Base-by-base conservation (phyloP, 1,284 basidiomycete species). In the Boletus semigastroideus region DNA sequence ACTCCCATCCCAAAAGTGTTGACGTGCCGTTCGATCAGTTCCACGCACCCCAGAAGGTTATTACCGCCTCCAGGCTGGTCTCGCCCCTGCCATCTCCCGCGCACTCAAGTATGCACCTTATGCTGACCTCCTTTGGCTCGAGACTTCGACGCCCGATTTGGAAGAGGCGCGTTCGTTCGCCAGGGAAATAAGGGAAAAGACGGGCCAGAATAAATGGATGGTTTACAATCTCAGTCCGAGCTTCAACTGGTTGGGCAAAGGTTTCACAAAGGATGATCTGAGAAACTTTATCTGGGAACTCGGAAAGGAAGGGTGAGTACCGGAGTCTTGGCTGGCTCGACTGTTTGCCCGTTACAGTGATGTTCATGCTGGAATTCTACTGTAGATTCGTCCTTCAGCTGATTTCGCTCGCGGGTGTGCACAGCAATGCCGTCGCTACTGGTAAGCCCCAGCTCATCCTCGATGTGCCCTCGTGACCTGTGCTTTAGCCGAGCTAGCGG, bases 211-310 rank as follows among this genome's bases (percentile, higher is more conserved):
- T 50, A 85, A 82, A 60, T 85, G 85, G 87, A 83, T 97, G 61
- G 93, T 95, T n/a, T 97, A 96, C 69, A 97, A 96, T 69, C 74
- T 96, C 55, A 93, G 90, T 63, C 94, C 93, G 4, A 92, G 90
- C 64, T 97, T 97, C 78, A 95, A 96, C 71, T 97, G 94, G 94
- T 77, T 82, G 27, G 82, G 79, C 12, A 87, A 90, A 63, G 93
- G 93, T 16, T 94, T 90, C 72, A 81, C 78, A 42, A 86, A 91
- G 59, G 73, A 76, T 7, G 85, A 87, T 56, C 72, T 97, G 66
- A 91, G 90, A 78, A 84, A 80, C 71, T 96, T 95, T 68, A 78
- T 94, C 33, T 94, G 92, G 92, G 91, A 96, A 51, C 80, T 97
- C 43, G 94, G 82, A 28, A 93, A 93, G 72, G 90, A 93, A 74